phyloP scores from a whole-genome alignment of 2,329 filamentous ascomycete species.

The Aspergillus pseudoglaucus region DNA sequence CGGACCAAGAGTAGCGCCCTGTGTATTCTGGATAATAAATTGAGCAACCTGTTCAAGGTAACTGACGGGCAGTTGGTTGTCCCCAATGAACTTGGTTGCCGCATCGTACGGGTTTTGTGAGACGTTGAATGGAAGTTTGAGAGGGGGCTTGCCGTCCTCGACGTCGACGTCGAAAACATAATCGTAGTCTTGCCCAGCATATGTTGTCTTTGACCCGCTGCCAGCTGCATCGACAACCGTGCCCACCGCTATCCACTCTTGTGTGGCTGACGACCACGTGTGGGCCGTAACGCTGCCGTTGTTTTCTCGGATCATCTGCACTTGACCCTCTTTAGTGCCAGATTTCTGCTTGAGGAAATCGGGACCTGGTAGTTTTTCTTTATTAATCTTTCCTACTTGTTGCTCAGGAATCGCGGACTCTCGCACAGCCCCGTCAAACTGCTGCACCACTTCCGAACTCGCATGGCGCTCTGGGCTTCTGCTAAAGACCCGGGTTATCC shows the following conservation, averaged over 20 bases:
- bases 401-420: constrained; percentile 82
- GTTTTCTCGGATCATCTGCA: constrained; percentile 79
- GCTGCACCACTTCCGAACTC: constrained; percentile 57
- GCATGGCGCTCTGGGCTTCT: constrained; percentile 64
- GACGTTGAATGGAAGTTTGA: constrained; percentile 91
- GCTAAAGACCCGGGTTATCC: constrained; percentile 76
- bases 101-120: constrained; percentile 89
- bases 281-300: constrained; percentile 81
- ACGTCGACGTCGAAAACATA: constrained; percentile 97
- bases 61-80: constrained; percentile 78
- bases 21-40: constrained; percentile 85
- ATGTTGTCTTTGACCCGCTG: constrained; percentile 67
- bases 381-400: constrained; percentile 76
- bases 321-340: constrained; percentile 93
- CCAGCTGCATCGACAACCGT: constrained; percentile 88
- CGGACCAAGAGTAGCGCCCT: constrained; percentile 72
- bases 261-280: constrained; percentile 68
- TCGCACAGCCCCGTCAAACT: constrained; percentile 77
- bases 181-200: constrained; percentile 84
- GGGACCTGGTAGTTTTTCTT: constrained; percentile 81
- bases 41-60: constrained; percentile 90
- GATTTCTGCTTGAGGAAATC: constrained; percentile 76
- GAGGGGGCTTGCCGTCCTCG: constrained; percentile 82
- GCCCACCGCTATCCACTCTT: constrained; percentile 82
- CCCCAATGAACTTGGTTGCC: constrained; percentile 81